Conservation (phyloP, 2,329 filamentous ascomycete genomes). For the Stagonosporopsis cucurbitacearum region DNA sequence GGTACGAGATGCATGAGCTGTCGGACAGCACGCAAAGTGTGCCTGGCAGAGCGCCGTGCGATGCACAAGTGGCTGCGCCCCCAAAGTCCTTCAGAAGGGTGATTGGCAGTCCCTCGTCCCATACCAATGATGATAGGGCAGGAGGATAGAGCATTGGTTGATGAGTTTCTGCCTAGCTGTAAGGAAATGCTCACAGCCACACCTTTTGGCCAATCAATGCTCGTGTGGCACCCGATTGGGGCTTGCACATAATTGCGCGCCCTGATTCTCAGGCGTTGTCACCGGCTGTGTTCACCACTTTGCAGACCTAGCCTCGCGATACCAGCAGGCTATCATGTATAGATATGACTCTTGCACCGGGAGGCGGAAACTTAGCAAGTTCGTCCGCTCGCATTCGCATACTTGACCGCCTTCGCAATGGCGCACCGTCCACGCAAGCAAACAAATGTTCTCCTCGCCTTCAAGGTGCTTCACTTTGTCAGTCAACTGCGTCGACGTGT, state of each 20-base stretch:
- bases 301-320: slow-evolving; percentile 38
- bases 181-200: not conserved
- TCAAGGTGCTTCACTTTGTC: slow-evolving; percentile 49
- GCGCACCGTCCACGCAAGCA: slow-evolving; percentile 37
- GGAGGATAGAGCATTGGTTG: slow-evolving; percentile 18
- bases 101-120: slow-evolving; percentile 18
- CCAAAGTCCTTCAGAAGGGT: slow-evolving; percentile 22
- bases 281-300: slow-evolving; percentile 28
- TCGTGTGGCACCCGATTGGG: slow-evolving; percentile 20
- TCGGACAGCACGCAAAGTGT: slow-evolving; percentile 14
- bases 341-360: slow-evolving; percentile 23
- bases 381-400: slow-evolving; percentile 36
- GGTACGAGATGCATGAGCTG: not conserved
- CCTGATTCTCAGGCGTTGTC: slow-evolving; percentile 16
- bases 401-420: slow-evolving; percentile 36
- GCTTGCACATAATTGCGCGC: slow-evolving; percentile 14
- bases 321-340: slow-evolving; percentile 33
- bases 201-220: slow-evolving; percentile 26
- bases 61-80: slow-evolving; percentile 33
- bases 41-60: slow-evolving; percentile 24
- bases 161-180: slow-evolving; percentile 11
- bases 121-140: slow-evolving; percentile 28
- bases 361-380: slow-evolving; percentile 16
- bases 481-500: slow-evolving; percentile 48
- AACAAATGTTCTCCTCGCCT: slow-evolving; percentile 45